phyloP scores from a whole-genome alignment of 768 basidiomycete genomes.

The Serendipita sp. region DNA sequence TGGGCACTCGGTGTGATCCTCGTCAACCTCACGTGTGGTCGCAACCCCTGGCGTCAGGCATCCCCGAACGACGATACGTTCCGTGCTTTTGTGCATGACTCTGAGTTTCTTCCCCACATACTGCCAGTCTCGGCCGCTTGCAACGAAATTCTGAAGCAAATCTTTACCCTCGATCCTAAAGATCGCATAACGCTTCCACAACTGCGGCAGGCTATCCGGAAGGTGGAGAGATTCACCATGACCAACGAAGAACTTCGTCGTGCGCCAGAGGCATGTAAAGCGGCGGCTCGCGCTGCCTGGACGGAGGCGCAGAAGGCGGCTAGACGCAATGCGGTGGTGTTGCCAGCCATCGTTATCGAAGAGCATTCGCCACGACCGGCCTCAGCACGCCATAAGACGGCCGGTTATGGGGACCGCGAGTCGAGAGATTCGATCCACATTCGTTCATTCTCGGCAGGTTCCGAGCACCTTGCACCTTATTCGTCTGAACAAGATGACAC shows the following conservation, averaged over 20 bases:
- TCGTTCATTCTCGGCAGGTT: neutral
- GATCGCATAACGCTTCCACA: conserved; percentile 47
- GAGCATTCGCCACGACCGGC: neutral
- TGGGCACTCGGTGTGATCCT: conserved; percentile 97
- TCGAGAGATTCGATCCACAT: neutral
- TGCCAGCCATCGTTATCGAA: neutral
- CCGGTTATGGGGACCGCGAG: neutral
- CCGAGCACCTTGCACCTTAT: neutral
- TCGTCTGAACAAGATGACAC: neutral
- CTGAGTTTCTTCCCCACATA: conserved; percentile 45
- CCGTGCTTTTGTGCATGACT: conserved; percentile 50
- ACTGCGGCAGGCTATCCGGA: conserved; percentile 39
- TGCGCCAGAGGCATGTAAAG: conserved; percentile 4
- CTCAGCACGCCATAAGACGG: neutral
- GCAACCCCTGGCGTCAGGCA: conserved; percentile 94
- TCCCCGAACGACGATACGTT: conserved; percentile 63
- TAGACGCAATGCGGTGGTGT: neutral
- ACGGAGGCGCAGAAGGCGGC: neutral
- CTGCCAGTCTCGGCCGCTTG: conserved; percentile 58
- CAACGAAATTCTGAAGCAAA: conserved; percentile 50
- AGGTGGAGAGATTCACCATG: conserved; percentile 47
- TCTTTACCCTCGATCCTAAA: conserved; percentile 53
- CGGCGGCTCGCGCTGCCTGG: conserved; percentile 1
- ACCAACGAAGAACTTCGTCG: conserved; percentile 30
- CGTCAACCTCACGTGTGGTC: conserved; percentile 84